Evolutionary conservation across 2,329 filamentous ascomycete species (phyloP).

Genomic region (Pseudocercospora musae): DNA sequence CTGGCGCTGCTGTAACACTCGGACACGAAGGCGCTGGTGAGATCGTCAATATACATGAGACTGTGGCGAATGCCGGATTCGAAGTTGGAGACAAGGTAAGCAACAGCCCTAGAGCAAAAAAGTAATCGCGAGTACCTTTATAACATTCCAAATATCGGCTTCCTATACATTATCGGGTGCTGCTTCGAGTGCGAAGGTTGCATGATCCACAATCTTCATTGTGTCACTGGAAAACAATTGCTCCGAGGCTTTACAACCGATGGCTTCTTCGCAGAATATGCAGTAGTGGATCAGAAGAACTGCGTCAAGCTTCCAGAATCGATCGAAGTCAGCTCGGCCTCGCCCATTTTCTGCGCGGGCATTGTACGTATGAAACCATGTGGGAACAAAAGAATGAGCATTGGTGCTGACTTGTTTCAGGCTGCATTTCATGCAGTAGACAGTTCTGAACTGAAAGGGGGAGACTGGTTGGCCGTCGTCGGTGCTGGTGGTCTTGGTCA

Average conservation of each 20-base stretch:
- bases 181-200: constrained; percentile 23
- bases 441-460: constrained; percentile 16
- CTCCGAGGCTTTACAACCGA: constrained; percentile 21
- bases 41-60: constrained; percentile 19
- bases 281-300: constrained; percentile 19
- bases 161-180: constrained; percentile 20
- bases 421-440: constrained; percentile 22
- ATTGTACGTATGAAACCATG: no score
- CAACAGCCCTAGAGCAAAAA: neutral
- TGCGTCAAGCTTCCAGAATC: constrained; percentile 17
- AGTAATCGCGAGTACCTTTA: neutral
- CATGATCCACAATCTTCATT: constrained; percentile 16
- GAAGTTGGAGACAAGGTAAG: constrained; percentile 10
- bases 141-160: constrained; percentile 9
- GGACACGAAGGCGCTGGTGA: constrained; percentile 22
- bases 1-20: constrained; percentile 10
- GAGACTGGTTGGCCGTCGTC: constrained; percentile 20
- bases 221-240: constrained; percentile 18
- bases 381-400: no score
- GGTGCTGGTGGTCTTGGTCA: constrained; percentile 20
- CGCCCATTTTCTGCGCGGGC: constrained; percentile 21
- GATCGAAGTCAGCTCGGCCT: constrained; percentile 17
- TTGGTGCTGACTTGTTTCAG: neutral
- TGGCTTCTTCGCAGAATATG: constrained; percentile 23
- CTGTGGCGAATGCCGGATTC: constrained; percentile 16